Base-by-base conservation (phyloP, 2,329 filamentous ascomycete genomes). In the Penicillium sp. region DNA sequence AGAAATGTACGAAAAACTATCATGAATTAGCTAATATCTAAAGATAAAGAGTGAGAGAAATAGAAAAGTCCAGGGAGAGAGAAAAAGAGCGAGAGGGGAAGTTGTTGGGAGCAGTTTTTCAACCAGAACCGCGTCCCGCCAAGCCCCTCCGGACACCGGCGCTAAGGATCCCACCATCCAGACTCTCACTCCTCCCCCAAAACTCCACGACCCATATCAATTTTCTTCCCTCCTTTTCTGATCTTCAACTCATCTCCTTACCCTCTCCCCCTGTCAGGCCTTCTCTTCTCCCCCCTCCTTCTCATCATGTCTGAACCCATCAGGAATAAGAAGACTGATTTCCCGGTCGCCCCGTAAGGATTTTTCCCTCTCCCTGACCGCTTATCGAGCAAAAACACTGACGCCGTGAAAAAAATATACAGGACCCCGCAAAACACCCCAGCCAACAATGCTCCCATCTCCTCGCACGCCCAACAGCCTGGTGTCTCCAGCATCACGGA, bases 361-460 rank as follows among this genome's bases (percentile, higher is more conserved):
- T 60, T 62, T 59, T 57, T 48, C 49, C 54, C 54, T 47, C 50
- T 43, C 29, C 31, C 62, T 59, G 57, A 62, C 59, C 54, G 65
- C 62, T 70, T 63, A 64, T 63, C 56, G 64, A 57, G 58, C 47
- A 59, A 61, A 58, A 63, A 61, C 48, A 61, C 63, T 65, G 53
- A 66, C 55, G 49, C 47, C 51, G 45, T 53, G 52, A 54, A 50
- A 61, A 61, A 69, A 69, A 26, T 53, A 27, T 25, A 74, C 78
- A 98, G 95, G 72, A 99, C 95, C 73, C 95, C 95, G 73, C 95
- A 99, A 81, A 99, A 99, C 83, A 99, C 95, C 55, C 95, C 95
- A 67, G 90, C 92, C 67, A 92, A 88, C 80, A 93, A 93, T 82
- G 95, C 96, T 67, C 95, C 95, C 65, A 98, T 99, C 80, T 96